Conservation (phyloP, 2,329 filamentous ascomycete genomes). For the Pseudogymnoascus pannorum region DNA sequence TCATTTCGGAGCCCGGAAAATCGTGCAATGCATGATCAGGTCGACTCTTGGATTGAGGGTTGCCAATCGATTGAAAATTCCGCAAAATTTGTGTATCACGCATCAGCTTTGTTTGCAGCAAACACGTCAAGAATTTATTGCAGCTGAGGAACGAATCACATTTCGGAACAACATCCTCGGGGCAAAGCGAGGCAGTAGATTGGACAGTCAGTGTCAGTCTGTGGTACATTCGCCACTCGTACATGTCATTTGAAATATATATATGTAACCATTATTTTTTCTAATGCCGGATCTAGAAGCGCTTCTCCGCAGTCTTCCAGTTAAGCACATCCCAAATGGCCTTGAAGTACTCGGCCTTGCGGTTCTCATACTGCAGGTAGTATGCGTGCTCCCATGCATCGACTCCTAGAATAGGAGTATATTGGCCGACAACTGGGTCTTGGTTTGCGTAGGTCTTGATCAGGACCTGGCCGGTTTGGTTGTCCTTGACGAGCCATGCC, state of each 20-base stretch:
- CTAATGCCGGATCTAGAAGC: slow-evolving; percentile 43
- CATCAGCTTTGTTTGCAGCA: background rate
- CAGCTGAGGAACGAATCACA: background rate
- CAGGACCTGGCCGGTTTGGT: slow-evolving; percentile 45
- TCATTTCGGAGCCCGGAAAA: background rate
- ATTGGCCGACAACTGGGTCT: slow-evolving; percentile 79
- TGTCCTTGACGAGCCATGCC: slow-evolving; percentile 51
- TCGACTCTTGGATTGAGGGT: background rate
- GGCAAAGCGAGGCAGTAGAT: background rate
- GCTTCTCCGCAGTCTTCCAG: slow-evolving; percentile 83
- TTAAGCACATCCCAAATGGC: slow-evolving; percentile 94
- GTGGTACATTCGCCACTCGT: slow-evolving; percentile 8
- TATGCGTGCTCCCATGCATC: slow-evolving; percentile 97
- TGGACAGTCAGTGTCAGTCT: background rate
- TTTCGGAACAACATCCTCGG: background rate
- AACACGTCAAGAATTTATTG: background rate
- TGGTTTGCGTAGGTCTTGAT: slow-evolving; percentile 76
- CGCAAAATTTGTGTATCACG: background rate
- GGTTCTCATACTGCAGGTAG: slow-evolving; percentile 94
- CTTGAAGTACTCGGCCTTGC: slow-evolving; percentile 91
- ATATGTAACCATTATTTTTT: slow-evolving; percentile 26
- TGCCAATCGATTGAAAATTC: slow-evolving; percentile 3
- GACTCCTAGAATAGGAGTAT: slow-evolving; percentile 75
- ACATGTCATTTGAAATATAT: slow-evolving; percentile 6
- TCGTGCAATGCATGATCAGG: background rate